Conservation (phyloP, 345 rosid species). For the Lepidium aucheri region DNA sequence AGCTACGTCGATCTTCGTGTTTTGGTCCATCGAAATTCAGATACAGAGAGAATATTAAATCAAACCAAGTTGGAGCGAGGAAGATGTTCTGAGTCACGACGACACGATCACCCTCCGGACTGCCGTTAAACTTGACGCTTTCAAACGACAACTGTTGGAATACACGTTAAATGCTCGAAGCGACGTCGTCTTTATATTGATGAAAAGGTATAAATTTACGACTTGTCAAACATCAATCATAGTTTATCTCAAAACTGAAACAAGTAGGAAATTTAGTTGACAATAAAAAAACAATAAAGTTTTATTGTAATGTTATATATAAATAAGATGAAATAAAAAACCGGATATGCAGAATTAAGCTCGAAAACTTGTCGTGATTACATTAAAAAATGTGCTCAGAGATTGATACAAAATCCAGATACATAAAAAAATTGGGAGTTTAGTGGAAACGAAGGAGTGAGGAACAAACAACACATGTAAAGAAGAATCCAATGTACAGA, state of each 20-base stretch:
- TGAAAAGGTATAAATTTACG: neutral
- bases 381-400: neutral
- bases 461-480: conserved; percentile 12
- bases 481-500: conserved; percentile 19
- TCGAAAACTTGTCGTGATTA: conserved; percentile 3
- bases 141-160: neutral
- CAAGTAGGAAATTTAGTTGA: neutral
- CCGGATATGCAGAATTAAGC: neutral
- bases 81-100: neutral
- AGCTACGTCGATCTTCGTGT: neutral
- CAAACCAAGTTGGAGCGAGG: neutral
- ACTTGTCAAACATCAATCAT: neutral
- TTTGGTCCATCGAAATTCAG: neutral
- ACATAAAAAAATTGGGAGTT: conserved; percentile 12
- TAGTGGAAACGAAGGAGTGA: neutral
- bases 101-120: neutral
- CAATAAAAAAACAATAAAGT: no score
- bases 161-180: neutral
- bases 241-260: neutral
- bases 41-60: conserved; percentile 1
- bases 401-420: conserved; percentile 9
- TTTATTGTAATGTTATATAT: no score
- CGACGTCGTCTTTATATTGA: neutral
- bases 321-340: no score
- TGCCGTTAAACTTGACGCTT: conserved; percentile 19